These are phyloP conservation scores for Sporormia fimetaria DNA, from an alignment of 495 filamentous ascomycete species.

Conservation along the genomic window DNA sequence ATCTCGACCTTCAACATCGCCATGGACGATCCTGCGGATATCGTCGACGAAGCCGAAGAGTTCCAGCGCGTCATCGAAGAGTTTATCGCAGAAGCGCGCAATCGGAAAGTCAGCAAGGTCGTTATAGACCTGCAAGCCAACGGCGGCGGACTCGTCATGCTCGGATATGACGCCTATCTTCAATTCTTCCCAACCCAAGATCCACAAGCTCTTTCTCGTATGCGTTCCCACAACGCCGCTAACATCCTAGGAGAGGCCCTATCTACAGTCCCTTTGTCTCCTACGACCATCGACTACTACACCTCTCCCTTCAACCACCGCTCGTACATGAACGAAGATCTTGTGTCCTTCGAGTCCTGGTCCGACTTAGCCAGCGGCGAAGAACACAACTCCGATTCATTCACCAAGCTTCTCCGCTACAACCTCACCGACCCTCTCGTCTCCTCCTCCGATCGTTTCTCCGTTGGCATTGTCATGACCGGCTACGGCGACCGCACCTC, in stretches of 20 bases:
- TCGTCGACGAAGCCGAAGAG: constrained; percentile 6
- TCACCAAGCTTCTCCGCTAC: constrained; percentile 24
- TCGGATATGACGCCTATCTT: constrained; percentile 32
- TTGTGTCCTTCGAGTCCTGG: constrained; percentile 17
- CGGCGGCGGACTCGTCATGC: constrained; percentile 33
- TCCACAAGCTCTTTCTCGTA: constrained; percentile 22
- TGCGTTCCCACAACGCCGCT: constrained; percentile 13
- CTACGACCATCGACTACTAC: constrained; percentile 8
- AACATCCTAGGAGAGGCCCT: constrained; percentile 19
- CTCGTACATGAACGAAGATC: constrained; percentile 15
- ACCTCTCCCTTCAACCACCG: constrained; percentile 25
- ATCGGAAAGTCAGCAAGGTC: constrained; percentile 26
- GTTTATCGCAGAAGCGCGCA: constrained; percentile 16
- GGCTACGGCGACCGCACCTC: constrained; percentile 18
- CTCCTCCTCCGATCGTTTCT: constrained; percentile 9
- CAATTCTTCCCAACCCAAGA: constrained; percentile 33
- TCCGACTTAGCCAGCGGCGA: constrained; percentile 15
- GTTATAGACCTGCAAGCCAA: constrained; percentile 34
- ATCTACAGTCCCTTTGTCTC: constrained; percentile 5
- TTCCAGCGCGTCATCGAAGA: constrained; percentile 18
- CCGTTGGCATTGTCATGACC: constrained; percentile 18
- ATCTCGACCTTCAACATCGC: constrained; percentile 23
- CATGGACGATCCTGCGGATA: too few relatives aligned
- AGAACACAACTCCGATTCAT: constrained; percentile 15
- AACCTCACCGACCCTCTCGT: constrained; percentile 24